Base-by-base conservation (phyloP, 148 eudicot species). In the Camellia lanceoleosa region DNA sequence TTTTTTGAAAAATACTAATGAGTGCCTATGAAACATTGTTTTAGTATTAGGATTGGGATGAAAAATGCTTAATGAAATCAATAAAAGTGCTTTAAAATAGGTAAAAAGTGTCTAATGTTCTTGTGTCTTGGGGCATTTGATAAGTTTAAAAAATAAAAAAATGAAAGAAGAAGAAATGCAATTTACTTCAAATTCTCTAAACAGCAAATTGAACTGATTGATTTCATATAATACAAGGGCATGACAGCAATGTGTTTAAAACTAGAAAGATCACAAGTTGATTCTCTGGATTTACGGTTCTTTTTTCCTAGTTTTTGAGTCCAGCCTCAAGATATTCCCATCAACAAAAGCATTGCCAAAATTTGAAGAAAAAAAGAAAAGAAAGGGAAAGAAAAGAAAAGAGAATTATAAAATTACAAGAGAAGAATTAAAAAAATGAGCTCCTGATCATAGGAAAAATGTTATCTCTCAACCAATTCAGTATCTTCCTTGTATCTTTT, bases 381-480 rank as follows among this genome's bases (percentile, higher is more conserved):
- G 1, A 15, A 42, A 0, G 9, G 7, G 0, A 16, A 15, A 42
- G 38, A 0, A 2, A 10, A 30, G 38, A 66, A 11, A 66, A 12
- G 1, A 12, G 5, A 15, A 16, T 43, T 69, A 44, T 71, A 49
- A 54, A 49, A 49, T 19, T n/a, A 52, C 16, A 51, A 51, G 52
- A 19, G 18, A 51, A 71, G 59, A 49, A 51, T 9, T 1, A 71
- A 71, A 71, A 71, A 19, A n/a, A 49, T 71, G 59, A 71, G 38
- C 74, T 71, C 19, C 74, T 71, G 74, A 71, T 19, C 74, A 71
- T 43, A 71, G 5, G 16, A 71, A 71, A 30, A 49, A 71, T 71
- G 59, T 49, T 18, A n/a, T 76, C n/a, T 44, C n/a, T 44, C 71
- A 70, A 2, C 43, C 54, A 43, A 15, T 18, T 74, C 49, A 58